Evolutionary conservation across 495 filamentous ascomycete species (phyloP), one percentile per base, ranked within the genome.

Genomic region (Pseudevernia furfuracea): DNA sequence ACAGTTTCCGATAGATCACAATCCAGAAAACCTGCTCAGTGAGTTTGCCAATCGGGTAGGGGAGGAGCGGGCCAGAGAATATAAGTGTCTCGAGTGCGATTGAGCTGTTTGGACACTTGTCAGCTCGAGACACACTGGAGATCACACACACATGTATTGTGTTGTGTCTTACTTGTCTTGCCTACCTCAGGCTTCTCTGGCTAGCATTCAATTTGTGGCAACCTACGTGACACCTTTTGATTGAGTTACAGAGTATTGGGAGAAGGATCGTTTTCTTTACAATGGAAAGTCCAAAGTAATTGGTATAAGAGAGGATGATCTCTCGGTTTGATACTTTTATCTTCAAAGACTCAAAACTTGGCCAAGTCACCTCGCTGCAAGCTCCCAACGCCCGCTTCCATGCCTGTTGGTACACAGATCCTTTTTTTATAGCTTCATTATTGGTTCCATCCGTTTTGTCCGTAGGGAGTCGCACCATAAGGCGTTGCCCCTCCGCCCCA

Each of bases 401-500:
- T 58, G 61, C 52, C n/a, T 63, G 38, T 46, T 63, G 49, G 28
- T 63, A 63, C 52, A 63, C 25, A 15, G 17, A 21, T 23, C 32
- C 21, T 32, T 23, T 32, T n/a, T 25, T 1, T 2, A 7, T 43
- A 19, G 1, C 17, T 8, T 15, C 8, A 15, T 57, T 44, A 63
- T 48, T 63, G 62, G 30, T 64, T 65, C 70, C 70, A 73, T 12
- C 71, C 69, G 36, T 66, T 68, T 41, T 70, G 67, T 5, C 82
- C 82, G 67, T 83, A 85, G 3, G 80, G 78, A 61, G 80, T 84
- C 49, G 82, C 79, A 14, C 85, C 85, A 72, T 85, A 87, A 0
- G 89, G 88, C 11, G 90, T 93, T 10, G 87, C 84, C 11, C 85
- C 87, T 57, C 85, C 87, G 15, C 85, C 84, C 85, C 88, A 91